phyloP scores from a whole-genome alignment of 805 yeast genomes.

The Monosporozyma unispora region DNA sequence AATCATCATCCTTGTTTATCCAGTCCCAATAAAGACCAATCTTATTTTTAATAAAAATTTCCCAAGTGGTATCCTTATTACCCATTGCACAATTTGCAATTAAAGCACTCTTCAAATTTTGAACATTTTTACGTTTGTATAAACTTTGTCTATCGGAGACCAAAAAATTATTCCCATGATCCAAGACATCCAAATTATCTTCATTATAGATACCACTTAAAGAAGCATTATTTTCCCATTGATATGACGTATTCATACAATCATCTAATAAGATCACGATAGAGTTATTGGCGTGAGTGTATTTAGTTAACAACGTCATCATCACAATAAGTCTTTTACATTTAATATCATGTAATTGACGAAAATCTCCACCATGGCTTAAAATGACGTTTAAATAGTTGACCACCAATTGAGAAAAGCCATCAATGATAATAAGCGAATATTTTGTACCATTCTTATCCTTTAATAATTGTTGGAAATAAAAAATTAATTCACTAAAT shows the following conservation, averaged over 20 bases:
- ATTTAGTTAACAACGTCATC: slow-evolving; percentile 24
- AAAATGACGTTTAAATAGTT: slow-evolving; percentile 15
- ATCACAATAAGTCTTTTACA: slow-evolving; percentile 20
- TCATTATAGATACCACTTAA: slow-evolving; percentile 2
- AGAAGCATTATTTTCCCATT: slow-evolving; percentile 2
- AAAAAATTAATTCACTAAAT: slow-evolving; percentile 20
- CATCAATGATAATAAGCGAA: slow-evolving; percentile 23
- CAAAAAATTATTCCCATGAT: slow-evolving; percentile 16
- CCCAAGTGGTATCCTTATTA: slow-evolving; percentile 24
- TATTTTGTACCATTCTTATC: slow-evolving; percentile 6
- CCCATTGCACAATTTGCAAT: slow-evolving; percentile 27
- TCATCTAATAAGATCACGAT: slow-evolving; percentile 23
- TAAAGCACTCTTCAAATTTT: slow-evolving; percentile 24
- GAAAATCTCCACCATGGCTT: neutral
- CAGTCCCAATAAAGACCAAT: slow-evolving; percentile 27
- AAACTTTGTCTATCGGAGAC: slow-evolving; percentile 9
- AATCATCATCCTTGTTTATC: slow-evolving; percentile 7
- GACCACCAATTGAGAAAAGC: slow-evolving; percentile 25
- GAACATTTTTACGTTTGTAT: slow-evolving; percentile 16
- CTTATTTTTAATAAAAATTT: slow-evolving; percentile 19
- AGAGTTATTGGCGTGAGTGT: slow-evolving; percentile 15
- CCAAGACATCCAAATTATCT: slow-evolving; percentile 14
- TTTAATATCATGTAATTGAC: slow-evolving; percentile 21
- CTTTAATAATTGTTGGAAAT: slow-evolving; percentile 14
- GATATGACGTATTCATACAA: slow-evolving; percentile 28